A percentile compares a stretch with the other conserved stretches of the same genome.
Evolutionary conservation across 257 asterid genomes (phyloP).

Genomic region (Agastache rugosa): DNA sequence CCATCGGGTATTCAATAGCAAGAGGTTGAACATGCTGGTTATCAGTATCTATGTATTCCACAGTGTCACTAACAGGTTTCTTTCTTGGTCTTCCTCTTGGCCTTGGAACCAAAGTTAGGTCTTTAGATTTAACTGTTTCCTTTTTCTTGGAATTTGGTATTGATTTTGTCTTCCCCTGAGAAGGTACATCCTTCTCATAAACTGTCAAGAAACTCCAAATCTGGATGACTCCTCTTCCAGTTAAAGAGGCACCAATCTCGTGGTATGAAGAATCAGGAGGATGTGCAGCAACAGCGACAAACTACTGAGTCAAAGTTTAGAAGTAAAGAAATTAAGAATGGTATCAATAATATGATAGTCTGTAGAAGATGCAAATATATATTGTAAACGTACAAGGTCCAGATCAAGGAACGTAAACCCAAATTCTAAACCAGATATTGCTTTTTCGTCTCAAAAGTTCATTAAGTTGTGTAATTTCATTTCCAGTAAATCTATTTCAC

Average conservation of each 20-base stretch:
- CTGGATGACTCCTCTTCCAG: constrained; percentile 91
- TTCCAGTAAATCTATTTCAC: neutral
- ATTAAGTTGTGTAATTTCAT: neutral
- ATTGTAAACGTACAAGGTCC: neutral
- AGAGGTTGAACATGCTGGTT: constrained; percentile 39
- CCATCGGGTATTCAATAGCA: constrained; percentile 44
- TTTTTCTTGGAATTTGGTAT: constrained; percentile 38
- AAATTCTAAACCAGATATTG: neutral
- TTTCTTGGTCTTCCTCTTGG: constrained; percentile 58
- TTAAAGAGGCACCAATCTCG: constrained; percentile 76
- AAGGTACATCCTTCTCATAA: constrained; percentile 36
- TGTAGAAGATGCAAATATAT: neutral
- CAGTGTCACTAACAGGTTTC: constrained; percentile 46
- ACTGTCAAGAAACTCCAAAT: constrained; percentile 81
- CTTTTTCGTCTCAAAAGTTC: neutral
- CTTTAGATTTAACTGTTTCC: constrained; percentile 29
- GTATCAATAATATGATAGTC: constrained; percentile 15
- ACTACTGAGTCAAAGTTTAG: constrained; percentile 52
- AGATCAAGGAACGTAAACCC: neutral
- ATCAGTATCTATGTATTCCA: constrained; percentile 37
- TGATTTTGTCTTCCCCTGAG: constrained; percentile 46
- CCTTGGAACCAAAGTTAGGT: constrained; percentile 37
- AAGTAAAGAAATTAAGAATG: constrained; percentile 31
- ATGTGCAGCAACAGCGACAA: constrained; percentile 90
- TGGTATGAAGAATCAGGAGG: constrained; percentile 90